These are phyloP conservation scores for Schwanniomyces sp. DNA, from an alignment of 805 yeast species.

Conservation along the genomic window DNA sequence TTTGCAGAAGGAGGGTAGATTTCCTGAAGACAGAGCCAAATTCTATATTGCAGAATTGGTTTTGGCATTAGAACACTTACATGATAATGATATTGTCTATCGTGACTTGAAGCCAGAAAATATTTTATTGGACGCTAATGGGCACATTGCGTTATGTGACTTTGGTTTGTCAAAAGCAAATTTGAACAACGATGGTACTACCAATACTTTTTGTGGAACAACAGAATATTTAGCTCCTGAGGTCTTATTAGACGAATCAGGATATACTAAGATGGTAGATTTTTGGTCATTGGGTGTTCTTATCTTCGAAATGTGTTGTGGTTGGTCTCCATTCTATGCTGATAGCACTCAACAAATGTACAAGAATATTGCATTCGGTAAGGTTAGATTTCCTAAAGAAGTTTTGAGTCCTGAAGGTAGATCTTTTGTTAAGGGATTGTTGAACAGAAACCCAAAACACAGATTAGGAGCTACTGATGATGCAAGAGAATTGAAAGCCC, in stretches of 20 bases:
- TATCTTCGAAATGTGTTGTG: constrained; percentile 98
- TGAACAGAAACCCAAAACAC: constrained; percentile 94
- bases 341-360: constrained; percentile 99
- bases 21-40: constrained; percentile 90
- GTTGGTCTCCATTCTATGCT: constrained; percentile 99
- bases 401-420: constrained; percentile 91
- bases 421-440: constrained; percentile 89
- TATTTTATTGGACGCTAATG: constrained; percentile 91
- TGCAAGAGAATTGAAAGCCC: constrained; percentile 89
- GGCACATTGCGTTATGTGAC: constrained; percentile 96
- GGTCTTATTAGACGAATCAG: constrained; percentile 89
- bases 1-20: constrained; percentile 93
- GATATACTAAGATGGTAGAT: constrained; percentile 98
- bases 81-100: constrained; percentile 93
- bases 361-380: constrained; percentile 97
- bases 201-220: constrained; percentile 97
- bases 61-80: constrained; percentile 89
- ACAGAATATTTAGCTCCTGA: constrained; percentile 98
- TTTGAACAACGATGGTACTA: constrained; percentile 78
- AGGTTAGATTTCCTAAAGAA: constrained; percentile 95
- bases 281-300: constrained; percentile 98
- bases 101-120: constrained; percentile 97
- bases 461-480: constrained; percentile 89
- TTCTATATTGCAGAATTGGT: constrained; percentile 96
- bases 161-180: constrained; percentile 96